Percentiles rank a stretch among this genome's conserved stretches.
Conservation (phyloP, 139 green algal species). For the Gonium pectorale region DNA sequence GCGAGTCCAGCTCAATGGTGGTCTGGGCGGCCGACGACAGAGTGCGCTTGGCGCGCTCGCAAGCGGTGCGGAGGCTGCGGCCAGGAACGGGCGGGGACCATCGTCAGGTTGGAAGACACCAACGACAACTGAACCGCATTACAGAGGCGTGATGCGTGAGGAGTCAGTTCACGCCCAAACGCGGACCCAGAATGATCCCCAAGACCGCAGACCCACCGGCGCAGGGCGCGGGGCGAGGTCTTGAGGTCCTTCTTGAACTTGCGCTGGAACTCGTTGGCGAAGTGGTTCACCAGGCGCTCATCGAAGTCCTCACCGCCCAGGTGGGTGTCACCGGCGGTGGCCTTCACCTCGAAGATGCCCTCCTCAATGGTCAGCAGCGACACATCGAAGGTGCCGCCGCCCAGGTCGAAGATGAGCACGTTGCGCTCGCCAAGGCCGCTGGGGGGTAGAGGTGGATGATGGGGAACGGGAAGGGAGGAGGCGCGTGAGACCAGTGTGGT, state of each 20-base stretch:
- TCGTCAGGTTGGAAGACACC: not conserved
- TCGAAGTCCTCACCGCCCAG: constrained; percentile 99
- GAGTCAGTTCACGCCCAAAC: no score
- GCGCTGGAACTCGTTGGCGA: constrained; percentile 97
- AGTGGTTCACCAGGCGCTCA: constrained; percentile 94
- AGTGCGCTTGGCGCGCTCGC: constrained; percentile 95
- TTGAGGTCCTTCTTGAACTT: constrained; percentile 99
- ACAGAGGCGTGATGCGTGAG: no score
- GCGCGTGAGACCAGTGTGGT: no score
- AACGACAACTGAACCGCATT: no score
- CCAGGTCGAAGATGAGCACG: constrained; percentile 98
- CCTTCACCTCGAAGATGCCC: constrained; percentile 99
- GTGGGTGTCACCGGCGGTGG: constrained; percentile 98
- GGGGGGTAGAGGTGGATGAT: not conserved
- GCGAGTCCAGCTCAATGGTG: constrained; percentile 97
- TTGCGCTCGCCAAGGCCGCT: constrained; percentile 77
- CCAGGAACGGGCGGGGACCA: not conserved
- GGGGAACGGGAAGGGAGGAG: no score
- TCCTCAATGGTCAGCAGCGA: constrained; percentile 99
- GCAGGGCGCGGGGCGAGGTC: constrained; percentile 67
- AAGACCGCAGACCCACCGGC: constrained; percentile 57
- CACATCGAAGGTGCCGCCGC: constrained; percentile 97
- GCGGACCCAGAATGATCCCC: no score
- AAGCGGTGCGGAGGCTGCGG: constrained; percentile 85
- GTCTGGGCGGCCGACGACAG: constrained; percentile 90